phyloP scores from a whole-genome alignment of 2,329 filamentous ascomycete species.

The Teratosphaeriaceae sp. region DNA sequence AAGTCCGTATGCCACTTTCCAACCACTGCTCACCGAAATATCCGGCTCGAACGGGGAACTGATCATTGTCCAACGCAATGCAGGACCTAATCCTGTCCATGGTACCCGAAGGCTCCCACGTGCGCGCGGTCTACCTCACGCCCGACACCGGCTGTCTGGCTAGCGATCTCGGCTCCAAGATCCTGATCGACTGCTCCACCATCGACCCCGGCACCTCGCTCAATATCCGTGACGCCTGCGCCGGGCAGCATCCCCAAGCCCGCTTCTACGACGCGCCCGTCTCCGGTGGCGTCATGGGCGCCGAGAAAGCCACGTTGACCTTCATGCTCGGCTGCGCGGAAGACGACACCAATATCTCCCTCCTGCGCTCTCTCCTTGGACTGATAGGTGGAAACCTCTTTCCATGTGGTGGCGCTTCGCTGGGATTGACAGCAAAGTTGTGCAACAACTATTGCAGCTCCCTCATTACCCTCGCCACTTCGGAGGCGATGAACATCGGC shows the following conservation, averaged over 20 bases:
- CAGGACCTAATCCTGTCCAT: constrained; percentile 48
- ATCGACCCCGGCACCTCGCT: constrained; percentile 49
- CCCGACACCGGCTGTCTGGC: constrained; percentile 37
- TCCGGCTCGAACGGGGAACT: too few relatives aligned
- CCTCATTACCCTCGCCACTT: constrained; percentile 51
- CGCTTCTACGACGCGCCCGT: constrained; percentile 50
- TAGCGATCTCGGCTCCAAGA: constrained; percentile 36
- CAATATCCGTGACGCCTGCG: constrained; percentile 36
- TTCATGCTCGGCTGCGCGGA: constrained; percentile 50
- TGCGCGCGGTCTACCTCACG: constrained; percentile 46
- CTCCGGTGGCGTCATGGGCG: constrained; percentile 48
- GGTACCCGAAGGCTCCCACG: constrained; percentile 48
- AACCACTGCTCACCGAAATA: neutral
- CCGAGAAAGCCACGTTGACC: constrained; percentile 45
- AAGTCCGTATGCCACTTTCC: constrained; percentile 35
- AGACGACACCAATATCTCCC: constrained; percentile 37
- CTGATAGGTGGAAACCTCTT: constrained; percentile 51
- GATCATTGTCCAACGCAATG: too few relatives aligned
- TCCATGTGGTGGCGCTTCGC: constrained; percentile 49
- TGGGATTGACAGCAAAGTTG: constrained; percentile 53
- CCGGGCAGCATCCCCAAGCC: constrained; percentile 32
- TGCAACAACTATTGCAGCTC: constrained; percentile 57
- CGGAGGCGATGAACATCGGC: constrained; percentile 55
- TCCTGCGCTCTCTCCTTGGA: constrained; percentile 39
- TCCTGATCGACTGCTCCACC: constrained; percentile 50